Base-by-base conservation (phyloP, 441 rosid species). In the Populus trichocarpa region DNA sequence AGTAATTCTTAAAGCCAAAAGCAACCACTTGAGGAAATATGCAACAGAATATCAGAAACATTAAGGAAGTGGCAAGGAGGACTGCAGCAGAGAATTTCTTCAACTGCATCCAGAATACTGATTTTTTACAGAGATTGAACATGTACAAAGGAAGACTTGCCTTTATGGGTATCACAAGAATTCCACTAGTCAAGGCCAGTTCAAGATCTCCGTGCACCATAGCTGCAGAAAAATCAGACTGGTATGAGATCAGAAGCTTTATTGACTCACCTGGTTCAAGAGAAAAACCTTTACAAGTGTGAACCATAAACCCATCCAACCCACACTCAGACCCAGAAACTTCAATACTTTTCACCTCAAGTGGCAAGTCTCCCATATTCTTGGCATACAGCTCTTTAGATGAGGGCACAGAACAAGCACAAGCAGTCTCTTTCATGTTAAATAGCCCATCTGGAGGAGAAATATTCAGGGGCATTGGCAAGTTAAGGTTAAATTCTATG, bases 221-320 rank as follows among this genome's bases (percentile, higher is more conserved):
- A 28, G 86, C 83, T 30, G 88, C 83, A 13, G 88, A 86, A 85
- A 87, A 88, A 75, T 89, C 85, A 32, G 89, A 76, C 78, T 83
- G 86, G 80, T 90, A 93, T n/a, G 91, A 86, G 76, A 93, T 82
- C 63, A 84, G 77, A 74, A 93, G 88, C 90, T 85, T 87, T 23
- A 78, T 83, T 53, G 91, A 90, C 78, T 89, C 91, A 69, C 94
- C 92, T 57, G 94, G 97, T 79, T 87, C 84, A 72, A 91, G 88
- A 50, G 85, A 72, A 77, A 89, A 89, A 6, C 91, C 87, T 73
- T 80, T 84, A 80, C 92, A 88, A 78, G 81, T 81, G 71, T 87
- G 91, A 77, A 89, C 91, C 72, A 75, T 32, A 81, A 91, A 92
- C 38, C 92, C 90, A 83, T 86, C 91, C 80, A 83, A 77, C 74